These are phyloP conservation scores for Camelina hispida DNA, from an alignment of 345 rosid genomes.

Conservation along the genomic window DNA sequence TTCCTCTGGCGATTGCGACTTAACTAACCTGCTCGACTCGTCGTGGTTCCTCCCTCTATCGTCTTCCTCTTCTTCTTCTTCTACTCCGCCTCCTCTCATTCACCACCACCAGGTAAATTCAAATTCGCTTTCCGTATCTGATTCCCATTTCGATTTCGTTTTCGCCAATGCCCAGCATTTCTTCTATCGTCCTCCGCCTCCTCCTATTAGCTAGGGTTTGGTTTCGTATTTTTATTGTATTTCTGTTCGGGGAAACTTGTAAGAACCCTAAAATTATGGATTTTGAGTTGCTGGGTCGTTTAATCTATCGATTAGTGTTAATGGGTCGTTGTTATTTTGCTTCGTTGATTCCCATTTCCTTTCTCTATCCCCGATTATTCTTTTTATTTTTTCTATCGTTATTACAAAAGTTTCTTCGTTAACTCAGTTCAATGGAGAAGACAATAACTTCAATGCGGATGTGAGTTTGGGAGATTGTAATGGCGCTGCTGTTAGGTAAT, in stretches of 20 bases:
- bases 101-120: slow-evolving; percentile 34
- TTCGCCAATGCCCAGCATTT: slow-evolving; percentile 52
- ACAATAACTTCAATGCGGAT: slow-evolving; percentile 61
- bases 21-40: slow-evolving; percentile 43
- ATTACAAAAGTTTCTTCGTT: slow-evolving; percentile 19
- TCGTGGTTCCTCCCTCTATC: slow-evolving; percentile 40
- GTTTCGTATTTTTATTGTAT: neutral
- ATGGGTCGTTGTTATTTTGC: slow-evolving; percentile 55
- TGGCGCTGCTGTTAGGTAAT: slow-evolving; percentile 67
- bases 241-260: slow-evolving; percentile 19
- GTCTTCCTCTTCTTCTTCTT: slow-evolving; percentile 22
- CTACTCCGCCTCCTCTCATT: slow-evolving; percentile 51
- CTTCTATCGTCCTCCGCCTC: slow-evolving; percentile 28
- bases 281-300: slow-evolving; percentile 47
- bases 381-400: slow-evolving; percentile 15
- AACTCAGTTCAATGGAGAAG: slow-evolving; percentile 59
- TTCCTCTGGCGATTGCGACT: slow-evolving; percentile 23
- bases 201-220: slow-evolving; percentile 38
- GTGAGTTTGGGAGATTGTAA: slow-evolving; percentile 68
- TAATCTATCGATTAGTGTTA: slow-evolving; percentile 64
- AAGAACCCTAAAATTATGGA: slow-evolving; percentile 64
- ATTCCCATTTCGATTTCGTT: slow-evolving; percentile 31
- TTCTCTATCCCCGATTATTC: slow-evolving; percentile 40
- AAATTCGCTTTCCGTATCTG: slow-evolving; percentile 30
- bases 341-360: slow-evolving; percentile 21